Base-by-base conservation (phyloP, 176 grass and related monocot species). In the Dendrocalamus sinicus region DNA sequence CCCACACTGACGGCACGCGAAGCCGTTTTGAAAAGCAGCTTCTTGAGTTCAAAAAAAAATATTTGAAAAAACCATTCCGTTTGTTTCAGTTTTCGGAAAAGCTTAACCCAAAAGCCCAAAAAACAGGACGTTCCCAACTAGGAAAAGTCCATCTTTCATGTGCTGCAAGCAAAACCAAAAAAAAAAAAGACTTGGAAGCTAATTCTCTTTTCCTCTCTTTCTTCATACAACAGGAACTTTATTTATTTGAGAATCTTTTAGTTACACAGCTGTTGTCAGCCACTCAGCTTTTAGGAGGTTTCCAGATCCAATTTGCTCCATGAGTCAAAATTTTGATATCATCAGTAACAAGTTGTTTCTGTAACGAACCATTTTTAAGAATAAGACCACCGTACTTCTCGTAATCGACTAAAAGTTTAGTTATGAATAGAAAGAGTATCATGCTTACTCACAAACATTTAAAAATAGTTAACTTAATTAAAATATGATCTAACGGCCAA, bases 81-180 rank as follows among this genome's bases (percentile, higher is more conserved):
- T 37, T 37, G 4, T 37, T 37, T 37, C 4, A 0, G 0, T 5
- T 37, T 37, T 5, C 37, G 37, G 4, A 37, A 0, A 37, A 37
- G 4, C 37, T 0, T 2, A 39, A 39, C 0, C 37, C 5, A 39
- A 39, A 39, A 39, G 37, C 37, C 5, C 5, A 39, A 39, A 0
- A 39, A 39, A 39, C 37, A 39, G 37, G 37, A 39, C 17, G 30
- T 90, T 26, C 57, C 79, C 79, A 78, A 60, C 84, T 82, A 51
- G 73, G 84, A 77, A 40, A 90, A 78, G 58, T 14, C n/a, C 72
- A 28, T 13, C 47, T 78, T 78, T 73, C 89, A 86, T 90, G 79
- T 73, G 73, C 66, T 58, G 35, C 12, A 86, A 78, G 55, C 78
- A 63, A 58, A 83, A 73, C 24, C n/a, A n/a, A n/a, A n/a, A 28